phyloP scores from a whole-genome alignment of 164 flowering plant species.

The Magnolia kwangsiensis region DNA sequence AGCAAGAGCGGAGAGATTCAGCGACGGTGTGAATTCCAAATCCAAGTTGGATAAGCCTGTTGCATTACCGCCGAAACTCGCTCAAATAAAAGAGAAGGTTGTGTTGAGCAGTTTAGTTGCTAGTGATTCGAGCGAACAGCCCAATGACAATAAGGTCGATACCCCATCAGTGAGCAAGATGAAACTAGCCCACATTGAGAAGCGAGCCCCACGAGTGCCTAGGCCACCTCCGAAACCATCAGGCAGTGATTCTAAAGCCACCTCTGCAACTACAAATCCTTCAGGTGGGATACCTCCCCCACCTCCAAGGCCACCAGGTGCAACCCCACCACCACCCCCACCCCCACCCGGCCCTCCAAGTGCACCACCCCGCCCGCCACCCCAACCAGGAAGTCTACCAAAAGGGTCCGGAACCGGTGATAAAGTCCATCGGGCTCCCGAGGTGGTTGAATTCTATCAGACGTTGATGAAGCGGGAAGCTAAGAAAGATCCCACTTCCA shows the following conservation, averaged over 20 bases:
- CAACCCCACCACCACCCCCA: constrained; percentile 56
- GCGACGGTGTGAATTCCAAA: constrained; percentile 31
- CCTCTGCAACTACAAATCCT: constrained; percentile 27
- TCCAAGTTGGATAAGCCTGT: constrained; percentile 23
- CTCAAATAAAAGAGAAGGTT: constrained; percentile 70
- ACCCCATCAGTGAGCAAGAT: constrained; percentile 60
- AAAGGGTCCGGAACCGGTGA: constrained; percentile 61
- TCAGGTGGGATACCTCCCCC: constrained; percentile 39
- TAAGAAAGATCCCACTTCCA: constrained; percentile 65
- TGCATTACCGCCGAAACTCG: constrained; percentile 66
- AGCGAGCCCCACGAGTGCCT: constrained; percentile 74
- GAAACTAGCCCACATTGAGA: constrained; percentile 70
- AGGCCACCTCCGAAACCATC: constrained; percentile 82
- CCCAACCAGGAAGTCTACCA: constrained; percentile 71
- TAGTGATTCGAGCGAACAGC: constrained; percentile 37
- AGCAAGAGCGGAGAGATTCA: constrained; percentile 79
- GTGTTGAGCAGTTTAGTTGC: constrained; percentile 7
- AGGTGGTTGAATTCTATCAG: constrained; percentile 92
- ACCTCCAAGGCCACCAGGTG: constrained; percentile 55
- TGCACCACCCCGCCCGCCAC: constrained; percentile 84
- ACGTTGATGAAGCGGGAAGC: constrained; percentile 92
- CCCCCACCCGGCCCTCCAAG: constrained; percentile 32
- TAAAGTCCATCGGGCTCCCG: constrained; percentile 97
- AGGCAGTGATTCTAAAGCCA: constrained; percentile 35
- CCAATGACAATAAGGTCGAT: constrained; percentile 40